A percentile compares a stretch with the other conserved stretches of the same genome.
Conservation (phyloP, 768 basidiomycete genomes). For the Coprinellus aureogranulatus region DNA sequence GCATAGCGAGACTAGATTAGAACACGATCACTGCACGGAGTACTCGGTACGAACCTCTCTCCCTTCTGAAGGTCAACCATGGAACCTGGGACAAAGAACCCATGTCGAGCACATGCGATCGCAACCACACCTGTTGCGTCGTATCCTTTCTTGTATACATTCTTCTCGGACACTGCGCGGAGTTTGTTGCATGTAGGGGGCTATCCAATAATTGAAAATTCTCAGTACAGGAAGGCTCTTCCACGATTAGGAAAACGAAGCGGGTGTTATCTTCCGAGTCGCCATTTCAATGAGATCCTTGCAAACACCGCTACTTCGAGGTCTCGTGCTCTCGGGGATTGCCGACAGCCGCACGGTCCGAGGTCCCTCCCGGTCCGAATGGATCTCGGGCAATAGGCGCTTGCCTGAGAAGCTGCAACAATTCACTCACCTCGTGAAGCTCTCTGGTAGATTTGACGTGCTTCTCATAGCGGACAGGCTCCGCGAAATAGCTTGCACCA, state of each 20-base stretch:
- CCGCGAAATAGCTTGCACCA: neutral
- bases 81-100: neutral
- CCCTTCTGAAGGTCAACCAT: neutral
- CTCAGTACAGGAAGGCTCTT: no score
- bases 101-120: neutral
- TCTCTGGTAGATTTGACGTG: neutral
- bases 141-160: neutral
- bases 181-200: neutral
- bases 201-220: neutral
- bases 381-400: no score
- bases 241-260: no score
- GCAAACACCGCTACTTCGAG: no score
- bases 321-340: no score
- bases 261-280: no score
- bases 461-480: neutral
- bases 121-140: neutral
- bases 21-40: no score
- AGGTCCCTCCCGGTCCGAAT: no score
- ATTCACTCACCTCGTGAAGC: neutral
- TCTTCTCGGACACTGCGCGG: neutral
- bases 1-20: no score
- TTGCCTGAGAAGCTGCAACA: no score
- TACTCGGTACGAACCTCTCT: neutral
- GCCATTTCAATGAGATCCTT: no score
- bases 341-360: no score